phyloP scores from a whole-genome alignment of 2,329 filamentous ascomycete genomes.

The Xylaria digitata region DNA sequence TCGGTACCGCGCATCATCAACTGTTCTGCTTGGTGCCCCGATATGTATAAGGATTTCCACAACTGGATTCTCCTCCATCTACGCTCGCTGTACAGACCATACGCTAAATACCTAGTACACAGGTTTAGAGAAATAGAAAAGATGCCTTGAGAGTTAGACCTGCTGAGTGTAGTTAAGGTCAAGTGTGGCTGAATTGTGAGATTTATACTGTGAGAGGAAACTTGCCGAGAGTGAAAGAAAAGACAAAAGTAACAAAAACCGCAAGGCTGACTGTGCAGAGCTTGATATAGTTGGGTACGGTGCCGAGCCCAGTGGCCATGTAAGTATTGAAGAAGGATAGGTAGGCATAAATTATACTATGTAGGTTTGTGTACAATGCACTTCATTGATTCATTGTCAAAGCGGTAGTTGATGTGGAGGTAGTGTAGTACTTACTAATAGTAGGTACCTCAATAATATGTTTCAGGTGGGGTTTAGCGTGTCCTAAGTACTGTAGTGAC shows the following conservation, averaged over 20 bases:
- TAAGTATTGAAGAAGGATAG: no score
- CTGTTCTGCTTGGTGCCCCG: slow-evolving; percentile 60
- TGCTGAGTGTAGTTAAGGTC: neutral
- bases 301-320: no score
- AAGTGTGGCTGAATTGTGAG: neutral
- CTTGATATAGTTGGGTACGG: no score
- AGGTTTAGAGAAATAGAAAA: neutral
- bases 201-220: no score
- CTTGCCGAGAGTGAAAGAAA: no score
- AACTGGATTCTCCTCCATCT: slow-evolving; percentile 49
- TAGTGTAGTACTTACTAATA: no score
- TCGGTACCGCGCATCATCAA: slow-evolving; percentile 62
- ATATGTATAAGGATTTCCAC: slow-evolving; percentile 68
- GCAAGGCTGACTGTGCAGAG: no score
- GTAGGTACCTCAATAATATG: neutral
- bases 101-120: slow-evolving; percentile 7
- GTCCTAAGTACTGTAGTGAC: neutral
- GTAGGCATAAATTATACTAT: no score
- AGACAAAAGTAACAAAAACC: no score
- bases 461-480: neutral
- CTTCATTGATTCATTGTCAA: no score
- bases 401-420: no score
- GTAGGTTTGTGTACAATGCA: no score
- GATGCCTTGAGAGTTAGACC: neutral
- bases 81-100: slow-evolving; percentile 34